Conservation (phyloP, 345 rosid genomes). For the Acer negundo region DNA sequence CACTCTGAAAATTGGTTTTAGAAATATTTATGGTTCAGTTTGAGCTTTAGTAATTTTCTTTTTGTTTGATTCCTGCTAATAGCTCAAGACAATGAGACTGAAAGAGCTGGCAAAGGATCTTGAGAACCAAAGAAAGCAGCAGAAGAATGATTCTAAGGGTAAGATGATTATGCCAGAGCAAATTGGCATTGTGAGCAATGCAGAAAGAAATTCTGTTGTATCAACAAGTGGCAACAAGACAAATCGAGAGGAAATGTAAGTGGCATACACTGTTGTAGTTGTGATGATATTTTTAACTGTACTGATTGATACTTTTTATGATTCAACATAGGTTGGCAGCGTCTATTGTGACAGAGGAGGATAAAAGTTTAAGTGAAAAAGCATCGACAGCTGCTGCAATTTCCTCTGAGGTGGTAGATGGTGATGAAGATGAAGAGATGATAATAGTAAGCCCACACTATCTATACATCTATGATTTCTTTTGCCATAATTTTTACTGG, state of each 20-base stretch:
- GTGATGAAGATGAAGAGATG: slow-evolving; percentile 59
- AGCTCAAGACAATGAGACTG: slow-evolving; percentile 77
- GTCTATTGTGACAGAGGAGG: slow-evolving; percentile 63
- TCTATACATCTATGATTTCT: background rate
- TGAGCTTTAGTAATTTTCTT: background rate
- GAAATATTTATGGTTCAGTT: background rate
- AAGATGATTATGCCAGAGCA: slow-evolving; percentile 35
- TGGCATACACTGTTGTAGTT: slow-evolving; percentile 14
- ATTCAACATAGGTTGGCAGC: slow-evolving; percentile 65
- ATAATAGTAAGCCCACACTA: slow-evolving; percentile 22
- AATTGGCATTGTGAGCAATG: slow-evolving; percentile 21
- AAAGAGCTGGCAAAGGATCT: slow-evolving; percentile 79
- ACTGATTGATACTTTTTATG: slow-evolving; percentile 24
- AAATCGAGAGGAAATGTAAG: slow-evolving; percentile 78
- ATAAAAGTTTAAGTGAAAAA: slow-evolving; percentile 22
- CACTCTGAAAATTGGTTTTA: background rate
- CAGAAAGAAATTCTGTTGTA: slow-evolving; percentile 23
- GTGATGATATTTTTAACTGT: slow-evolving; percentile 13
- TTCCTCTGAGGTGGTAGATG: slow-evolving; percentile 50
- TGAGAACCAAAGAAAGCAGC: slow-evolving; percentile 57
- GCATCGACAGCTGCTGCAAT: slow-evolving; percentile 45
- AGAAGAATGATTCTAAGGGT: slow-evolving; percentile 47
- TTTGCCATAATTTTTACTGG: background rate
- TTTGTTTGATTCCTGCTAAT: slow-evolving; percentile 20
- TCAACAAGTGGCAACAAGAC: slow-evolving; percentile 40